A percentile compares a stretch with the other conserved stretches of the same genome.
Conservation (phyloP, 2,329 filamentous ascomycete genomes). For the Mycosphaerella arachidis region DNA sequence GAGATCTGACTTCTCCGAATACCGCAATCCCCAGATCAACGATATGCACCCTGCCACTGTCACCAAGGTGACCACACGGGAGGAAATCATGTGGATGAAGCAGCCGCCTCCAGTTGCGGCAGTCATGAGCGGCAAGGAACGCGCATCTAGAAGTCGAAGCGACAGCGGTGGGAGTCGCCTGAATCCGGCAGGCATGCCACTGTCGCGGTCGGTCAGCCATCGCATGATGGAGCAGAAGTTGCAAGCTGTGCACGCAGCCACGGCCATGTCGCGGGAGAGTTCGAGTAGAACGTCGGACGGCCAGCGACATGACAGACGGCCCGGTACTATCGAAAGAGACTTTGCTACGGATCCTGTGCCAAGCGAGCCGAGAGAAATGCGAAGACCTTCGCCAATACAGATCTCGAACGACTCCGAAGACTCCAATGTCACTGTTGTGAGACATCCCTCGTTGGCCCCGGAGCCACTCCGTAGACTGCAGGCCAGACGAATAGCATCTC, state of each 20-base stretch:
- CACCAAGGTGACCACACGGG: conserved; percentile 33
- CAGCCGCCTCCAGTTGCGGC: conserved; percentile 86
- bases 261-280: conserved; percentile 34
- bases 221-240: conserved; percentile 34
- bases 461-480: neutral
- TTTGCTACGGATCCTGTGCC: conserved; percentile 16
- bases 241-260: conserved; percentile 26
- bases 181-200: conserved; percentile 14
- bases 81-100: conserved; percentile 83
- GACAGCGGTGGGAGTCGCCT: conserved; percentile 41
- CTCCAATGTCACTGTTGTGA: conserved; percentile 17
- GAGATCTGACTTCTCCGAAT: conserved; percentile 19
- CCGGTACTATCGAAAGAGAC: conserved; percentile 16
- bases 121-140: conserved; percentile 83
- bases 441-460: conserved; percentile 13
- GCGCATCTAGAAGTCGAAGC: conserved; percentile 58
- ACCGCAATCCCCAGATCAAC: conserved; percentile 59
- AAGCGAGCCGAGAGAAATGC: conserved; percentile 4
- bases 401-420: conserved; percentile 14
- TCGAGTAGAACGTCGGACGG: conserved; percentile 29
- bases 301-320: conserved; percentile 28
- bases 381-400: conserved; percentile 16
- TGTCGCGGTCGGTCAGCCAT: conserved; percentile 37
- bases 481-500: conserved; percentile 12
- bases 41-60: conserved; percentile 57